These are phyloP conservation scores for Coemansia furcata DNA, from an alignment of 192 early-diverging fungal species.

Conservation along the genomic window DNA sequence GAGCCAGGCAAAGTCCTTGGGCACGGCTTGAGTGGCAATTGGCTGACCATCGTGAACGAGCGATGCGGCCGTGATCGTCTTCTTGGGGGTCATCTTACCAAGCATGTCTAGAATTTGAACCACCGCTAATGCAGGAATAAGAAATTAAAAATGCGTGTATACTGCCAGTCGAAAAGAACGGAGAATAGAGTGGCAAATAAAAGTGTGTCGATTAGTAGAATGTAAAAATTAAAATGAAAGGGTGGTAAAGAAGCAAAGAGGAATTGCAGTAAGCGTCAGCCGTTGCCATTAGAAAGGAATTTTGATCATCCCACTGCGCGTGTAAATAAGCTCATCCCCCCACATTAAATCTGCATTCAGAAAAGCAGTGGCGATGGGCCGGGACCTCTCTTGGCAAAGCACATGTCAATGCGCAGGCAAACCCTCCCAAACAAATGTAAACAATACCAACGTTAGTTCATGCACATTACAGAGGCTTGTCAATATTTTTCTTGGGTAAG, in stretches of 20 bases:
- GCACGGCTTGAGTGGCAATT: slow-evolving; percentile 50
- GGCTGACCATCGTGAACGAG: slow-evolving; percentile 50
- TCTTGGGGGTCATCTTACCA: slow-evolving; percentile 40
- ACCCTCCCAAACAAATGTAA: background rate
- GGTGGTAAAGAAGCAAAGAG: background rate
- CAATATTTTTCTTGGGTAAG: background rate
- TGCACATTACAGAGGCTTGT: slow-evolving; percentile 2
- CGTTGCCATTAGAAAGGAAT: background rate
- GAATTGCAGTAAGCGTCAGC: background rate
- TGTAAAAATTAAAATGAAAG: background rate
- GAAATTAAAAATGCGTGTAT: background rate
- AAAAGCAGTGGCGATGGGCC: background rate
- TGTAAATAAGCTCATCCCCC: background rate
- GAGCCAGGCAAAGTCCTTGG: slow-evolving; percentile 69
- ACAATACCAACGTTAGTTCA: background rate
- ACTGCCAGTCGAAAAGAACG: background rate
- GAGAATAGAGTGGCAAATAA: background rate
- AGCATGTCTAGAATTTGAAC: background rate
- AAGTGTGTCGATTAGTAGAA: background rate
- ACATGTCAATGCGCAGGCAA: background rate
- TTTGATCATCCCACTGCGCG: no score
- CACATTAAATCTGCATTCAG: background rate
- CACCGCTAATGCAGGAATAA: background rate
- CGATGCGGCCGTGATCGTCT: slow-evolving; percentile 50
- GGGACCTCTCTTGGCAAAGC: background rate